A percentile compares a stretch with the other conserved stretches of the same genome.
These are phyloP conservation scores for Cyclotella sp. DNA, from an alignment of 108 stramenopile species.

Conservation along the genomic window DNA sequence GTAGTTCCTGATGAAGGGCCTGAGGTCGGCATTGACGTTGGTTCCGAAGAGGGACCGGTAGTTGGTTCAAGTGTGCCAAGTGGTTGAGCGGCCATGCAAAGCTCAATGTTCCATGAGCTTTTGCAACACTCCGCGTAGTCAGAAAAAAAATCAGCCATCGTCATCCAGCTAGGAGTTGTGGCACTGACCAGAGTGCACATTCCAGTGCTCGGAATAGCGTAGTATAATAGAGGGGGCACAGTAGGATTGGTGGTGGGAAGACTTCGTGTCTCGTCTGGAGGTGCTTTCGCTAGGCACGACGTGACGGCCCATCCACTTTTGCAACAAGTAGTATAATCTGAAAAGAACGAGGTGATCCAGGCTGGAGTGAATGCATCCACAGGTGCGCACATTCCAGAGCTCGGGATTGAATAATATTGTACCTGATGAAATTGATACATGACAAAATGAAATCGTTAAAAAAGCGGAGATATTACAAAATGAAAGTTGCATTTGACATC, in stretches of 20 bases:
- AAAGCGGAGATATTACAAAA: neutral
- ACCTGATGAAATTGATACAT: neutral
- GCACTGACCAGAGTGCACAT: neutral
- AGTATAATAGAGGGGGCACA: neutral
- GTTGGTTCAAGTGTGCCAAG: neutral
- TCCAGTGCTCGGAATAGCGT: neutral
- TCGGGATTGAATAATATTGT: slow-evolving; percentile 5
- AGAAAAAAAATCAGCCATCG: neutral
- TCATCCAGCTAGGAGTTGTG: neutral
- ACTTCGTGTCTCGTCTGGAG: neutral
- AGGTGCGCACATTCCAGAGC: neutral
- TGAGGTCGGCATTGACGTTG: neutral
- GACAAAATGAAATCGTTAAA: neutral
- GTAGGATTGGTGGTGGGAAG: neutral
- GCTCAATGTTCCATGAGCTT: neutral
- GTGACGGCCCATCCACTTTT: neutral
- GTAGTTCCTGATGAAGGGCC: neutral
- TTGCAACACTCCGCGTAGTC: neutral
- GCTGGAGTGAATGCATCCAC: neutral
- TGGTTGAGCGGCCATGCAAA: neutral
- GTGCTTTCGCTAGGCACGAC: neutral
- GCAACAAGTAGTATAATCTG: neutral
- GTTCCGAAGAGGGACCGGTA: neutral
- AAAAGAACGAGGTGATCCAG: neutral
- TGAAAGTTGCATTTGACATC: neutral